Conservation (phyloP, 2,329 filamentous ascomycete species). For the Colletotrichum sp. region DNA sequence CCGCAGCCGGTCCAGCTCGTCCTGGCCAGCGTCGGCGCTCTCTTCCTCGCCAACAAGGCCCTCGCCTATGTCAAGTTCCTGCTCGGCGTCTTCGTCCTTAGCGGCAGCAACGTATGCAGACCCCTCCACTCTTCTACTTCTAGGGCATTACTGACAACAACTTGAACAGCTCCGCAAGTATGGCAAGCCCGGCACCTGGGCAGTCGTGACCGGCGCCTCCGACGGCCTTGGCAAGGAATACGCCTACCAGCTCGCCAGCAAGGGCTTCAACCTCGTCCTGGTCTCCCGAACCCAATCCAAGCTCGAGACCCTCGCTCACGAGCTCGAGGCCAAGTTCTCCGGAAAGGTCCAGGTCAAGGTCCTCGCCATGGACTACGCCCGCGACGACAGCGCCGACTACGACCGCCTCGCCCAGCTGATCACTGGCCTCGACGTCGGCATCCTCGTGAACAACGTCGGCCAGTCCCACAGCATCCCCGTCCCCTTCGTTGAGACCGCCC, state of each 20-base stretch:
- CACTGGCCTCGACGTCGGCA: slow-evolving; percentile 77
- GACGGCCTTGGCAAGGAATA: slow-evolving; percentile 98
- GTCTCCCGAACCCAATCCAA: slow-evolving; percentile 96
- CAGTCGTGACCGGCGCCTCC: slow-evolving; percentile 91
- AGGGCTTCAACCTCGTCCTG: slow-evolving; percentile 94
- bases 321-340: slow-evolving; percentile 75
- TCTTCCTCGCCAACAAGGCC: slow-evolving; percentile 62
- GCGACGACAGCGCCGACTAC: slow-evolving; percentile 82
- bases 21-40: slow-evolving; percentile 61
- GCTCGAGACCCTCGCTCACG: slow-evolving; percentile 76
- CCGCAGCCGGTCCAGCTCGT: slow-evolving; percentile 51
- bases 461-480: slow-evolving; percentile 93
- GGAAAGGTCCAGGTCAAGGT: slow-evolving; percentile 73
- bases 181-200: slow-evolving; percentile 92
- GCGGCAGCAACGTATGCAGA: slow-evolving; percentile 62
- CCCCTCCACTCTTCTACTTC: not conserved
- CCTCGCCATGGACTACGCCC: slow-evolving; percentile 89
- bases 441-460: slow-evolving; percentile 97
- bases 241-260: slow-evolving; percentile 84
- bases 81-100: slow-evolving; percentile 71
- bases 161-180: slow-evolving; percentile 78
- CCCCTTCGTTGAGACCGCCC: slow-evolving; percentile 79
- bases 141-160: slow-evolving; percentile 16
- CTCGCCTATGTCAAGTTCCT: slow-evolving; percentile 66
- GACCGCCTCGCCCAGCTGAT: slow-evolving; percentile 72